phyloP scores from a whole-genome alignment of 306 rosid species.

The Quercus alba region DNA sequence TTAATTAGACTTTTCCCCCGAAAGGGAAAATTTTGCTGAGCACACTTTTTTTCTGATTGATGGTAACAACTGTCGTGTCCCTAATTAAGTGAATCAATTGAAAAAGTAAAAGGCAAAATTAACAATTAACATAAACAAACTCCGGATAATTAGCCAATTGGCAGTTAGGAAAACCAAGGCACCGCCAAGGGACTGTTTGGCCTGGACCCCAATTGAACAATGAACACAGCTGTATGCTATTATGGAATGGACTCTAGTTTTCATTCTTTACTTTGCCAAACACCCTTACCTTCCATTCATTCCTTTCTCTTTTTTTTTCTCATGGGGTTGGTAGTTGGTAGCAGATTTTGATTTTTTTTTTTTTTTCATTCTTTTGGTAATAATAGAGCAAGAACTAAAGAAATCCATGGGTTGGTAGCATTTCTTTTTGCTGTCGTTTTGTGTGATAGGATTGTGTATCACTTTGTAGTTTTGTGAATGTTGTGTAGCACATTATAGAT shows the following conservation, averaged over 20 bases:
- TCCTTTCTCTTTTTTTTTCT: background rate
- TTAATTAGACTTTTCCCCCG: slow-evolving; percentile 5
- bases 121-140: background rate
- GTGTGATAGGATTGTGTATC: background rate
- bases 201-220: slow-evolving; percentile 35
- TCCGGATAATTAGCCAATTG: background rate
- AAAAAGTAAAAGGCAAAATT: slow-evolving; percentile 14
- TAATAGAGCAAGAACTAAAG: background rate
- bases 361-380: background rate
- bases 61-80: slow-evolving; percentile 32
- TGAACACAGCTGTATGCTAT: slow-evolving; percentile 32
- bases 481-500: background rate
- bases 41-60: slow-evolving; percentile 14
- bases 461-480: slow-evolving; percentile 6
- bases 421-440: slow-evolving; percentile 1
- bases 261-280: background rate
- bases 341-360: background rate
- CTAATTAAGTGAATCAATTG: slow-evolving; percentile 19
- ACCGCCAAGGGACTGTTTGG: slow-evolving; percentile 33
- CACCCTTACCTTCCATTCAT: background rate
- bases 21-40: slow-evolving; percentile 10
- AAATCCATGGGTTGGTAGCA: slow-evolving; percentile 24
- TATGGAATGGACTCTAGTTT: background rate
- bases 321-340: slow-evolving; percentile 28
- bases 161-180: background rate